Evolutionary conservation across 352 stramenopile genomes (phyloP).

Genomic region (Labyrinthula sp.): DNA sequence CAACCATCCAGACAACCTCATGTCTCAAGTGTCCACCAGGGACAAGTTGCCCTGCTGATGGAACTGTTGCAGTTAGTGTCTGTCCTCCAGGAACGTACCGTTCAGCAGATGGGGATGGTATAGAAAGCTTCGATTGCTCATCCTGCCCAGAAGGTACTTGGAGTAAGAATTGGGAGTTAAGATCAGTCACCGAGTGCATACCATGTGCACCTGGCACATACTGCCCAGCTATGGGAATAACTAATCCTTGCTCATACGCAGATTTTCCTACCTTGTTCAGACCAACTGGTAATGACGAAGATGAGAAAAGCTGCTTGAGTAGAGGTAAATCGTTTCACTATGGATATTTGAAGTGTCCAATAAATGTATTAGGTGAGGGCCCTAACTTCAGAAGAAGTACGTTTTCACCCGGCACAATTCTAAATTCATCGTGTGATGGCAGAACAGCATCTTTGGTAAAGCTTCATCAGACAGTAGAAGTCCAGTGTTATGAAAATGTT

Average conservation of each 20-base stretch:
- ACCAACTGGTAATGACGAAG: slow-evolving; percentile 54
- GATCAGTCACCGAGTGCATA: slow-evolving; percentile 70
- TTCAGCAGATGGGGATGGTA: slow-evolving; percentile 37
- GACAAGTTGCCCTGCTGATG: slow-evolving; percentile 66
- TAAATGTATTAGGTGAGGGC: slow-evolving; percentile 66
- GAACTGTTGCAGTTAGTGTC: slow-evolving; percentile 54
- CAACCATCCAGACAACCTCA: slow-evolving; percentile 72
- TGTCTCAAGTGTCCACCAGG: slow-evolving; percentile 72
- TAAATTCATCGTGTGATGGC: too few relatives aligned
- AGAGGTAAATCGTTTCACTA: slow-evolving; percentile 65
- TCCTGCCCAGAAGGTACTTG: slow-evolving; percentile 76
- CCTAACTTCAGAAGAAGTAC: slow-evolving; percentile 57
- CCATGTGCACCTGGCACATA: slow-evolving; percentile 67
- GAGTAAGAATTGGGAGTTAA: slow-evolving; percentile 91
- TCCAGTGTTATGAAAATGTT: slow-evolving; percentile 71
- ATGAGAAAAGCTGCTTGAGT: slow-evolving; percentile 65
- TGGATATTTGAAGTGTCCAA: slow-evolving; percentile 76
- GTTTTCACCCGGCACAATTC: slow-evolving; percentile 29
- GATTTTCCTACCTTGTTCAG: slow-evolving; percentile 74
- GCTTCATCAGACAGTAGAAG: slow-evolving; percentile 7
- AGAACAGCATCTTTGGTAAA: slow-evolving; percentile 29
- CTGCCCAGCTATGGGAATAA: slow-evolving; percentile 79
- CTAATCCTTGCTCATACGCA: slow-evolving; percentile 59
- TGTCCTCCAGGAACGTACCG: slow-evolving; percentile 77
- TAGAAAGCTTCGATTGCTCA: slow-evolving; percentile 64